These are phyloP conservation scores for Akanthomyces dipterigenus DNA, from an alignment of 2,329 filamentous ascomycete genomes.

Conservation along the genomic window DNA sequence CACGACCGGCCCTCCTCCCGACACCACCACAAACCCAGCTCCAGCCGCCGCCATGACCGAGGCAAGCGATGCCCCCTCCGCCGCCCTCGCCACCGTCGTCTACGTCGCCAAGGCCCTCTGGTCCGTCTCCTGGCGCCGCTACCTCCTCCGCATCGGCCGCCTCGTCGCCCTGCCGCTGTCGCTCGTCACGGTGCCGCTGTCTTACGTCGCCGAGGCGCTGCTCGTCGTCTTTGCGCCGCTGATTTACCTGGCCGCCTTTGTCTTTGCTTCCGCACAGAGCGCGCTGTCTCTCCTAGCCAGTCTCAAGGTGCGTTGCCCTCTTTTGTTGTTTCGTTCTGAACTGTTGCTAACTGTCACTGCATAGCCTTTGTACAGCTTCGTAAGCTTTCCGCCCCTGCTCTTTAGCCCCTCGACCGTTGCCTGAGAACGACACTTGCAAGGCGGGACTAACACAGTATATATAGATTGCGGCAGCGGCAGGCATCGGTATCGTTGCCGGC, in stretches of 20 bases:
- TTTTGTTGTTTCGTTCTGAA: background rate
- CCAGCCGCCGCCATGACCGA: conserved; percentile 7
- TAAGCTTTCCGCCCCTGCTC: background rate
- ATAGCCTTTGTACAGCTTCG: conserved; percentile 14
- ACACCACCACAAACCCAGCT: background rate
- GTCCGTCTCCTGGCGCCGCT: conserved; percentile 22
- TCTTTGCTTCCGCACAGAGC: conserved; percentile 18
- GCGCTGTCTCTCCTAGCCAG: conserved; percentile 23
- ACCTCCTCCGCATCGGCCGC: conserved; percentile 18
- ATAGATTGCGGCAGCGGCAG: conserved; percentile 56
- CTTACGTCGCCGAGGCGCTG: conserved; percentile 21
- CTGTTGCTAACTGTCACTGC: background rate
- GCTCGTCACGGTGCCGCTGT: conserved; percentile 25
- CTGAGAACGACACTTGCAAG: background rate
- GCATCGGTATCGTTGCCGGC: conserved; percentile 61
- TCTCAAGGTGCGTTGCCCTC: conserved; percentile 27
- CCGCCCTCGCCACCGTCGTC: conserved; percentile 21
- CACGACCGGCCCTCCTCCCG: background rate
- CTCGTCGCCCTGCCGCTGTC: conserved; percentile 25
- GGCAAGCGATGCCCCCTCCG: conserved; percentile 18
- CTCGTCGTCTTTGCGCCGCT: conserved; percentile 31
- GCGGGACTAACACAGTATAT: background rate
- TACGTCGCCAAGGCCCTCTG: conserved; percentile 14
- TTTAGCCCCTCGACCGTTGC: too few species aligned
- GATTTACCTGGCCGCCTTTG: conserved; percentile 26